phyloP scores from a whole-genome alignment of 768 basidiomycete species.

The Sporobolomyces phaffii region DNA sequence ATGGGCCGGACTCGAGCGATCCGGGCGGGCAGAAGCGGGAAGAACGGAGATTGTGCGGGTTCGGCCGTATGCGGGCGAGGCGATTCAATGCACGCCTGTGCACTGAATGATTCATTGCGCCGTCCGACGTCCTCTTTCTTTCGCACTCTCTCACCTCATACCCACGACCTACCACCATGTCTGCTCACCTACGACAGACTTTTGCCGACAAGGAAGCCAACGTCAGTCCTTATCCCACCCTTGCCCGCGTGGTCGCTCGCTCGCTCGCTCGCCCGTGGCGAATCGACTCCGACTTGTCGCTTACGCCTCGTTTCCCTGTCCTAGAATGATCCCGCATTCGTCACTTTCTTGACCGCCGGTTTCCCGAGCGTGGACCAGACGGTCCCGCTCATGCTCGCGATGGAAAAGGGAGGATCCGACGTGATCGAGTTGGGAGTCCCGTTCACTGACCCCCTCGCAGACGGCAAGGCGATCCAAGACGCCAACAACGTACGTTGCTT shows the following conservation, averaged over 20 bases:
- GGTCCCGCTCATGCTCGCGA: conserved; percentile 77
- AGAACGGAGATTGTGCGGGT: too few species aligned
- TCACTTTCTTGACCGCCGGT: conserved; percentile 88
- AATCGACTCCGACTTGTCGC: background rate
- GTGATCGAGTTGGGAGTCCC: conserved; percentile 93
- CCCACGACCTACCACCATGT: conserved; percentile 21
- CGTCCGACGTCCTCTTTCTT: background rate
- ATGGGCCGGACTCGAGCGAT: background rate
- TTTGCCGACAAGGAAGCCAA: conserved; percentile 20
- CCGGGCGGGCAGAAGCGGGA: too few species aligned
- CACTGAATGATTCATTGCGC: background rate
- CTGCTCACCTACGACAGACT: conserved; percentile 26
- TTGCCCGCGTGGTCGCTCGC: background rate
- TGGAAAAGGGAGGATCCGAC: conserved; percentile 89
- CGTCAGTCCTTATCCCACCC: background rate
- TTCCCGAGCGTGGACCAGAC: conserved; percentile 75
- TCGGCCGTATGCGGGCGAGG: background rate
- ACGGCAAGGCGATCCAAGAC: conserved; percentile 88
- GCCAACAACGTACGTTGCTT: conserved; percentile 66
- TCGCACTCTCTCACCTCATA: background rate
- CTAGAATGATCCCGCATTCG: conserved; percentile 40
- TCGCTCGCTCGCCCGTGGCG: background rate
- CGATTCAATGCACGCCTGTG: too few species aligned
- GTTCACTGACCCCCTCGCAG: conserved; percentile 93
- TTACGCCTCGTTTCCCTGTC: background rate